phyloP scores from a whole-genome alignment of 331 rosid genomes.

The Rhamnella rubrinervis region DNA sequence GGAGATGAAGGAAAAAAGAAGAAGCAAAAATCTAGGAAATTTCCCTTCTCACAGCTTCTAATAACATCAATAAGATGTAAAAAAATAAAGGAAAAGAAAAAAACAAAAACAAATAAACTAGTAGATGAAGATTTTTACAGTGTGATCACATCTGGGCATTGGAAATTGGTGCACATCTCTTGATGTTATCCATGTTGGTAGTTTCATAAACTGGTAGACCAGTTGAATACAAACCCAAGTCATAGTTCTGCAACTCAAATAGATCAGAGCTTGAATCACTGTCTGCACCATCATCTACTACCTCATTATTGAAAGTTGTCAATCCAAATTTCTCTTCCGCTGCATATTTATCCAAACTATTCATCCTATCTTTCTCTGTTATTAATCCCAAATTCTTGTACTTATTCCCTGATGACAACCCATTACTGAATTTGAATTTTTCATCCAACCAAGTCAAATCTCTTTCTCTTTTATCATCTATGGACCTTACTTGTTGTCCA shows the following conservation, averaged over 20 bases:
- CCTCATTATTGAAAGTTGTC: slow-evolving; percentile 6
- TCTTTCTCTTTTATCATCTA: slow-evolving; percentile 48
- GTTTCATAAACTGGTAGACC: slow-evolving; percentile 96
- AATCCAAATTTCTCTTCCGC: slow-evolving; percentile 25
- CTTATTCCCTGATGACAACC: slow-evolving; percentile 26
- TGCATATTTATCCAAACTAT: slow-evolving; percentile 26
- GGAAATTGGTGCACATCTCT: slow-evolving; percentile 77
- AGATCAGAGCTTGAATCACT: slow-evolving; percentile 98
- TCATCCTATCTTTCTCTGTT: slow-evolving; percentile 47
- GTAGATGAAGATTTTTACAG: slow-evolving; percentile 11
- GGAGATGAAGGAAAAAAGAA: slow-evolving; percentile 11
- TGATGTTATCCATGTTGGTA: slow-evolving; percentile 85
- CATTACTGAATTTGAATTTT: slow-evolving; percentile 31
- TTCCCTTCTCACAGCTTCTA: slow-evolving; percentile 38
- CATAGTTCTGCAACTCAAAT: slow-evolving; percentile 89
- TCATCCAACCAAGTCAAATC: slow-evolving; percentile 38
- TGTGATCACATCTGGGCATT: slow-evolving; percentile 41
- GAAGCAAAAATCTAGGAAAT: slow-evolving; percentile 21
- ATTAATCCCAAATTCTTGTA: slow-evolving; percentile 23
- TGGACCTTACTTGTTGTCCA: slow-evolving; percentile 32
- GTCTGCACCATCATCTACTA: slow-evolving; percentile 61
- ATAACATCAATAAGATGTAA: slow-evolving; percentile 25
- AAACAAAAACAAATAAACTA: slow-evolving; percentile 14
- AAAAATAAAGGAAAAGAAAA: not conserved
- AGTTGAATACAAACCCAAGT: slow-evolving; percentile 69